A percentile compares a stretch with the other conserved stretches of the same genome.
phyloP scores from a whole-genome alignment of 139 green algal genomes.

The Coelastrella sp. region DNA sequence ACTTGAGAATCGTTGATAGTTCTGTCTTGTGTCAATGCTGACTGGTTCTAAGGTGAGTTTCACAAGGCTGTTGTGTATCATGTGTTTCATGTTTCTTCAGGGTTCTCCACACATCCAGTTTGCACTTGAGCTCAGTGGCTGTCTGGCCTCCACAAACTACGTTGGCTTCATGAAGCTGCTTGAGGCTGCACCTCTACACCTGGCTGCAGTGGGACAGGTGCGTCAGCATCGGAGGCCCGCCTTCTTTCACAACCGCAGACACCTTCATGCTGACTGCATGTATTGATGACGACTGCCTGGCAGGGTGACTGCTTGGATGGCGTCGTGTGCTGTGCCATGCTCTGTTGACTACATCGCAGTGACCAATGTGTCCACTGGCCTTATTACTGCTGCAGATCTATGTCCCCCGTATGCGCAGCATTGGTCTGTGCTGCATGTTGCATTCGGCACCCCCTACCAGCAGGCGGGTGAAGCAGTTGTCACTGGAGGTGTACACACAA shows the following conservation, averaged over 20 bases:
- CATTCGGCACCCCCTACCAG: neutral
- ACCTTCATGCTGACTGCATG: too few relatives aligned
- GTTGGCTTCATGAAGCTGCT: constrained; percentile 14
- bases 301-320: too few relatives aligned
- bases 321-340: too few relatives aligned
- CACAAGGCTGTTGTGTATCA: too few relatives aligned
- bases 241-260: too few relatives aligned
- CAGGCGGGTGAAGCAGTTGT: neutral
- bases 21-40: too few relatives aligned
- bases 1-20: too few relatives aligned
- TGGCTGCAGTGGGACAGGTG: constrained; percentile 38
- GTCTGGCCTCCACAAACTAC: constrained; percentile 9
- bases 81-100: neutral
- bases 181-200: constrained; percentile 28
- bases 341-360: too few relatives aligned
- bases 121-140: constrained; percentile 20
- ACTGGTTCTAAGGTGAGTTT: too few relatives aligned
- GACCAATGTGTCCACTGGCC: too few relatives aligned
- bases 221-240: neutral
- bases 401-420: constrained; percentile 33
- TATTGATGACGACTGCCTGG: too few relatives aligned
- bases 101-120: constrained; percentile 18
- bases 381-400: constrained; percentile 22
- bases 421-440: constrained; percentile 13
- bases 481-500: neutral